Evolutionary conservation across 2,329 filamentous ascomycete species (phyloP), one percentile per base, ranked within the genome.

Genomic region (Rhinocladiella mackenziei): DNA sequence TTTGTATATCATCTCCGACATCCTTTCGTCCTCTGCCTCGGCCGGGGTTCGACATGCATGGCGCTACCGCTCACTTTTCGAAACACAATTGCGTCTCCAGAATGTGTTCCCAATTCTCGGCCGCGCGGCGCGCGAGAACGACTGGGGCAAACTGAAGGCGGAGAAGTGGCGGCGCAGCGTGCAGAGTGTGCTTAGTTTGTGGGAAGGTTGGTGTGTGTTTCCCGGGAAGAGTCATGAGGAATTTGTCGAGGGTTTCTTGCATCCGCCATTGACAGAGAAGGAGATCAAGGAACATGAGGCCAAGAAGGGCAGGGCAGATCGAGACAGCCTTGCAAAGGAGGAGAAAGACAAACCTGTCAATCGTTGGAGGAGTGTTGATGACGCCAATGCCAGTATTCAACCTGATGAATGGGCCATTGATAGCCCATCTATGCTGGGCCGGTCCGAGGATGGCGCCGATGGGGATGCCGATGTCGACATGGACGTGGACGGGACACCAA

Each of bases 151-250:
- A 1, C 69, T 95, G 50, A 82, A 86, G 14, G 82, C 83, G 3
- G 86, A 92, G 51, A 89, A 91, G 65, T 92, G 86, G 84, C 86
- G 85, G 63, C 77, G 86, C 37, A 88, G 84, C 57, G 73, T 92
- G 28, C 75, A 76, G 2, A 73, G 80, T 4, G 73, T 92, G 2
- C 68, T 92, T 6, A 74, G 76, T 34, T 68, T 88, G 25, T 92
- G 86, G 77, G 76, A 80, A 62, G 70, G 71, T 8, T 77, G 75
- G 72, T 77, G 71, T 56, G 74, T 78, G 1, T 94, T 94, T 55
- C 81, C 85, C 1, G 77, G 80, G 20, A 80, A 83, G 43, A 82
- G 78, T 35, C 85, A 91, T 54, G 83, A 86, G 51, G 66, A 77
- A 19, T 85, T 94, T 51, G 77, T 78, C 20, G 70, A 74, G 42